Conservation (phyloP, 2,329 filamentous ascomycete species). For the Colletotrichum salicis region DNA sequence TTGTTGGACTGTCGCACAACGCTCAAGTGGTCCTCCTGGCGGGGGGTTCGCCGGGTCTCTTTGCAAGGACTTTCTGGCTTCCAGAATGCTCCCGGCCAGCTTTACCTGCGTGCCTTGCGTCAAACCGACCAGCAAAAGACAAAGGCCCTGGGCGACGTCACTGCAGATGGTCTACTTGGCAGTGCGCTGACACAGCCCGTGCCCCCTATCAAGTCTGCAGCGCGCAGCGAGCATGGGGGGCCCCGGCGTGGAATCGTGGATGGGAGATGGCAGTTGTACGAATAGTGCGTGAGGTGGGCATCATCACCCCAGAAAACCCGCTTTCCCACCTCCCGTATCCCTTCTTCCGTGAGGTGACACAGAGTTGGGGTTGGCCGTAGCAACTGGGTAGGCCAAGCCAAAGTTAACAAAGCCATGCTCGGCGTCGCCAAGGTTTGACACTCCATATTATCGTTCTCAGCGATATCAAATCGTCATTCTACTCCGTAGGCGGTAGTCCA, state of each 20-base stretch:
- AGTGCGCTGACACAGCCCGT: conserved; percentile 24
- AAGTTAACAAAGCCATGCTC: conserved; percentile 2
- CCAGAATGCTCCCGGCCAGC: conserved; percentile 7
- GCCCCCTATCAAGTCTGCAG: conserved; percentile 20
- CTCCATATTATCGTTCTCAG: conserved; percentile 7
- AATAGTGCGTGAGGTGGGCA: background rate
- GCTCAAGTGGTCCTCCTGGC: conserved; percentile 14
- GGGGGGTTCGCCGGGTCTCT: background rate
- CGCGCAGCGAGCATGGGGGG: background rate
- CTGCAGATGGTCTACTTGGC: conserved; percentile 17
- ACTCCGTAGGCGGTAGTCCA: background rate
- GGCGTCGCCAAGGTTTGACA: conserved; percentile 14
- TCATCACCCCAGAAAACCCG: background rate
- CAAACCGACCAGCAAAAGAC: background rate
- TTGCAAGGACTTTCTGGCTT: background rate
- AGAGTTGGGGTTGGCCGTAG: background rate
- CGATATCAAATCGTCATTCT: background rate
- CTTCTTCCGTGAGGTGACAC: background rate
- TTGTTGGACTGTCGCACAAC: conserved; percentile 22
- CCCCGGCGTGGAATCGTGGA: background rate
- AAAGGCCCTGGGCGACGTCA: conserved; percentile 26
- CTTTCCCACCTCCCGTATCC: conserved; percentile 14
- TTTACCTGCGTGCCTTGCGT: background rate
- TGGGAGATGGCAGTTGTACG: background rate
- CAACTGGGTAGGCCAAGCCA: background rate